Base-by-base conservation (phyloP, 2,329 filamentous ascomycete species). In the Aspergillus uvarum region DNA sequence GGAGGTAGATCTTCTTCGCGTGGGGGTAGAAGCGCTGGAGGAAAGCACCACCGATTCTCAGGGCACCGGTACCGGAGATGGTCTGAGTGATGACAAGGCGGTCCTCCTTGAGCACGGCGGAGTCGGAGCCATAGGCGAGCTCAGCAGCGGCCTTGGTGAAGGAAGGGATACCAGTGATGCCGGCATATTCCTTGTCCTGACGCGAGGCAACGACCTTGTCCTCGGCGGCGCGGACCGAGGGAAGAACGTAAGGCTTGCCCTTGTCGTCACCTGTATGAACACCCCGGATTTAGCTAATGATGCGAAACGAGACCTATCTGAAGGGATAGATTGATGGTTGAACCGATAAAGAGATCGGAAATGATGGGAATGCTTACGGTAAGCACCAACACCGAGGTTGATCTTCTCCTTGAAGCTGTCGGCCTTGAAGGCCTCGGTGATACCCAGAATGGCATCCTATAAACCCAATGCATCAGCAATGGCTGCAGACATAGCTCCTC, bases 341-440 rank as follows among this genome's bases (percentile, higher is more conserved):
- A 47, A 48, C n/a, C n/a, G 8, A 14, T 16, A 47, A 35, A 8
- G 32, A 16, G 29, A 57, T 19, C 6, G 19, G 26, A 47, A 54
- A 1, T 35, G 32, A 8, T 64, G 44, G 32, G 8, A 32, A 19
- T 62, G 48, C 77, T 69, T 74, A 82, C 95, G 92, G 87, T 99
- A 99, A 74, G 95, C 95, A 74, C 95, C 95, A 68, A 98, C 95
- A 82, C 93, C 95, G 63, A 99, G 83, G 83, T 98, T 98, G 85
- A 99, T 98, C 88, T 98, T 99, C 83, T 96, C 87, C 65, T 87
- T 82, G 80, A 96, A 94, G 73, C 83, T 85, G 78, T 99, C 95
- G 79, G 93, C 93, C 86, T 98, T 99, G 90, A 95, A 99, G 63
- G 95, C 95, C 83, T 99, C 95, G 65, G 95, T 98, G 81, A 99